Conservation (phyloP, 2,329 filamentous ascomycete species). For the Aspergillus luchuensis region DNA sequence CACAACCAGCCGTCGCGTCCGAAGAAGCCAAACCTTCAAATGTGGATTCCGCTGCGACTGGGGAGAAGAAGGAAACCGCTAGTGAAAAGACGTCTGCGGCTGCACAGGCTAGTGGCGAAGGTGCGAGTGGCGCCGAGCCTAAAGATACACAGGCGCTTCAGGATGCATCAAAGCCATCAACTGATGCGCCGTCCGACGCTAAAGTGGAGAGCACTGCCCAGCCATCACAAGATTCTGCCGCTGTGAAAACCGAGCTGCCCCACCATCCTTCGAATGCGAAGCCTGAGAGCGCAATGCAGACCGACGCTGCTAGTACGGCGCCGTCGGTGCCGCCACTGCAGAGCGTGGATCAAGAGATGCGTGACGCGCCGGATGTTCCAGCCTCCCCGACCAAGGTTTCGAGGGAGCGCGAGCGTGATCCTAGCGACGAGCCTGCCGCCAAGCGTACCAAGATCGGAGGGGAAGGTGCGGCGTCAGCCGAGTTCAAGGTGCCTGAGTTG, state of each 20-base stretch:
- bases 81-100: slow-evolving; percentile 4
- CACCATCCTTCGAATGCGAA: slow-evolving; percentile 33
- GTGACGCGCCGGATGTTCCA: slow-evolving; percentile 57
- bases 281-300: slow-evolving; percentile 19
- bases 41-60: slow-evolving; percentile 14
- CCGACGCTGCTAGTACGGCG: slow-evolving; percentile 22
- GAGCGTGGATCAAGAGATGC: slow-evolving; percentile 53
- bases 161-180: slow-evolving; percentile 13
- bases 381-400: slow-evolving; percentile 61
- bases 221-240: slow-evolving; percentile 20
- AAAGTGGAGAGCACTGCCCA: slow-evolving; percentile 26
- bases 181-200: slow-evolving; percentile 15
- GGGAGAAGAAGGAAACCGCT: slow-evolving; percentile 13
- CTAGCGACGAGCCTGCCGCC: slow-evolving; percentile 62
- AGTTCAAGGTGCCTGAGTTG: slow-evolving; percentile 49
- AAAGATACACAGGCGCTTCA: slow-evolving; percentile 13
- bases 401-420: slow-evolving; percentile 76
- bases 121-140: not conserved
- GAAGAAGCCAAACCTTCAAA: slow-evolving; percentile 18
- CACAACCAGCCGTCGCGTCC: slow-evolving; percentile 8
- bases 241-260: slow-evolving; percentile 37
- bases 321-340: slow-evolving; percentile 25
- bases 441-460: slow-evolving; percentile 79
- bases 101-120: slow-evolving; percentile 5
- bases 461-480: slow-evolving; percentile 45